These are phyloP conservation scores for Saccharomyces hybrid DNA, from an alignment of 1,139 yeast species.

Conservation along the genomic window DNA sequence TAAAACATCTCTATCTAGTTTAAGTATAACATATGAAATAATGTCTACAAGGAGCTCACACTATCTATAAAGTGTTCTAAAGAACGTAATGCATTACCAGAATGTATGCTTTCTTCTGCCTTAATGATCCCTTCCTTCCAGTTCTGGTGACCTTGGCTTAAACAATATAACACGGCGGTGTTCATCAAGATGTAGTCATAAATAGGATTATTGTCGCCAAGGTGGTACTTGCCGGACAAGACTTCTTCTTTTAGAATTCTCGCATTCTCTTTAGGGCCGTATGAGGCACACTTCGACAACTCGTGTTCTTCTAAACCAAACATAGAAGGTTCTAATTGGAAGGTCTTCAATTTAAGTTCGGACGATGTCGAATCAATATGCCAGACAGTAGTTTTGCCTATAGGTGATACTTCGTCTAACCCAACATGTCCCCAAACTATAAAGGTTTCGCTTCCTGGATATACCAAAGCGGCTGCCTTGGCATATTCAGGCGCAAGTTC, in stretches of 20 bases:
- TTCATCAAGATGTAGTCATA: slow-evolving; percentile 84
- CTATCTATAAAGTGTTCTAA: slow-evolving; percentile 45
- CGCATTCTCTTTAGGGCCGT: slow-evolving; percentile 85
- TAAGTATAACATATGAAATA: slow-evolving; percentile 24
- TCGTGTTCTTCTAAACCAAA: slow-evolving; percentile 76
- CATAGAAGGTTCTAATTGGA: slow-evolving; percentile 52
- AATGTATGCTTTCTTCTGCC: slow-evolving; percentile 59
- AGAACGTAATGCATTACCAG: slow-evolving; percentile 59
- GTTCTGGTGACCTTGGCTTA: slow-evolving; percentile 55
- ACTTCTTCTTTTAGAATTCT: slow-evolving; percentile 44
- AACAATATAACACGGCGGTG: slow-evolving; percentile 76
- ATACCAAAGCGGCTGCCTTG: slow-evolving; percentile 50
- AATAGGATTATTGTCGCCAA: slow-evolving; percentile 52
- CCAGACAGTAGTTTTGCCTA: slow-evolving; percentile 80
- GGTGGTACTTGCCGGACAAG: slow-evolving; percentile 41
- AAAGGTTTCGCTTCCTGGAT: slow-evolving; percentile 45
- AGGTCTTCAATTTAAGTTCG: slow-evolving; percentile 26
- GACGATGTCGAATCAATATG: slow-evolving; percentile 41
- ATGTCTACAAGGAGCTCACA: slow-evolving; percentile 22
- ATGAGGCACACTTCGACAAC: slow-evolving; percentile 61
- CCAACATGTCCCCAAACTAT: slow-evolving; percentile 91
- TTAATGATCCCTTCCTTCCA: slow-evolving; percentile 73
- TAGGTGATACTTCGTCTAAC: slow-evolving; percentile 86
- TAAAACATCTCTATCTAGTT: background rate
- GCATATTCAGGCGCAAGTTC: slow-evolving; percentile 78